These are phyloP conservation scores for Microcyclosporella mali DNA, from an alignment of 2,329 filamentous ascomycete genomes.

Conservation along the genomic window DNA sequence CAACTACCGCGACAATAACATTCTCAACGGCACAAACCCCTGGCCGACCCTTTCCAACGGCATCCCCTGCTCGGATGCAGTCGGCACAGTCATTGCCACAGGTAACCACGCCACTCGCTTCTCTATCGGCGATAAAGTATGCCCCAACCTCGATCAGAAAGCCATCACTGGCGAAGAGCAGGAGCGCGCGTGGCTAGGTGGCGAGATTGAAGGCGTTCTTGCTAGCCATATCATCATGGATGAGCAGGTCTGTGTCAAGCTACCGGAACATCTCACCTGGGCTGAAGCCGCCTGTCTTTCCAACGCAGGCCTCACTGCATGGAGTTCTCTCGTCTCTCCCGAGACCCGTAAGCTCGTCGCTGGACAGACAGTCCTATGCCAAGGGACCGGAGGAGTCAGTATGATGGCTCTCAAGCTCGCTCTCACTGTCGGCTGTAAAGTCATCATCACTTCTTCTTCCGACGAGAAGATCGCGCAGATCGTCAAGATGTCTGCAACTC, in stretches of 20 bases:
- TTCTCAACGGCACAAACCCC: slow-evolving; percentile 30
- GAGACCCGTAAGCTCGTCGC: no score
- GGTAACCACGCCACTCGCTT: slow-evolving; percentile 17
- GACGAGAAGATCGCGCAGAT: no score
- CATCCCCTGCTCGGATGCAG: slow-evolving; percentile 32
- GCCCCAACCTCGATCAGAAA: slow-evolving; percentile 36
- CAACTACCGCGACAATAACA: slow-evolving; percentile 46
- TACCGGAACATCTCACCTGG: slow-evolving; percentile 50
- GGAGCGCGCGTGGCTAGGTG: slow-evolving; percentile 44
- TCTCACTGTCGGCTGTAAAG: no score
- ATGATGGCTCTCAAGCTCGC: no score
- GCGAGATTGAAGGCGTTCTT: slow-evolving; percentile 53
- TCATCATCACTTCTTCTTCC: no score
- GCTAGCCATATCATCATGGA: slow-evolving; percentile 53
- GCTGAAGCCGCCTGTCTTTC: slow-evolving; percentile 55
- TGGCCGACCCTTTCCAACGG: slow-evolving; percentile 24
- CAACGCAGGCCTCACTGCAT: slow-evolving; percentile 55
- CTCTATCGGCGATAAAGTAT: slow-evolving; percentile 19
- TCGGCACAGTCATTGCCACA: slow-evolving; percentile 23
- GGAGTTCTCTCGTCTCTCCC: slow-evolving; percentile 1
- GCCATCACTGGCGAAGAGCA: slow-evolving; percentile 36
- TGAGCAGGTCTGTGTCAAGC: slow-evolving; percentile 43
- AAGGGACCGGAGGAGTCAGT: no score
- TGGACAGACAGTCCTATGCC: no score
- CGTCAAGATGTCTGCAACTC: no score